Evolutionary conservation across 2,329 filamentous ascomycete species (phyloP).

Genomic region (Cladosporium colombiae): DNA sequence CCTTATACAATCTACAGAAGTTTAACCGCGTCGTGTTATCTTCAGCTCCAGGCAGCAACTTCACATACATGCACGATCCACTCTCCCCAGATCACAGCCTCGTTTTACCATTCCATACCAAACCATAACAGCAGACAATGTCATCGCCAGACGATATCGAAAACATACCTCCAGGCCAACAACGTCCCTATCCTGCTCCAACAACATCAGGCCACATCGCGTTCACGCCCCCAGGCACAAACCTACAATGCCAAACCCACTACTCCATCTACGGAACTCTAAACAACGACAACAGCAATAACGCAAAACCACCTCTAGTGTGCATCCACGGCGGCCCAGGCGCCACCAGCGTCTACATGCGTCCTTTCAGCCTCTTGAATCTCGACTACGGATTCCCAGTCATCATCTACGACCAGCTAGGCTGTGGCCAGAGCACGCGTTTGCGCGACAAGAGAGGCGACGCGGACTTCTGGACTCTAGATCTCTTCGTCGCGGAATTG

Average conservation of each 20-base stretch:
- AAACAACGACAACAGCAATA: constrained; percentile 20
- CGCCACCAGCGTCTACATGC: constrained; percentile 41
- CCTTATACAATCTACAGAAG: background rate
- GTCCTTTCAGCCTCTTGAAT: constrained; percentile 41
- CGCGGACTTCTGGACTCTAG: constrained; percentile 49
- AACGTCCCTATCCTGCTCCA: background rate
- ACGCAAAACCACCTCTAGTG: constrained; percentile 36
- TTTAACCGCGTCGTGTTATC: background rate
- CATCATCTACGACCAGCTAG: constrained; percentile 58
- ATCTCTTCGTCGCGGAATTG: constrained; percentile 42
- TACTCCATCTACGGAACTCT: constrained; percentile 44
- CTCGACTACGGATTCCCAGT: constrained; percentile 45
- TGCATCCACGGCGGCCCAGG: constrained; percentile 51
- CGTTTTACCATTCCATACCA: background rate
- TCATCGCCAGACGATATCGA: background rate
- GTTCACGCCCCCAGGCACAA: constrained; percentile 33
- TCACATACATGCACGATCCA: background rate
- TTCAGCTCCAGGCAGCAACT: background rate
- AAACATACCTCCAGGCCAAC: background rate
- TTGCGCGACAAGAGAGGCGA: constrained; percentile 49
- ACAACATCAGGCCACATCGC: constrained; percentile 1
- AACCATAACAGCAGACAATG: background rate
- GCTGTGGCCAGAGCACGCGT: constrained; percentile 52
- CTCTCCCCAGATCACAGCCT: background rate
- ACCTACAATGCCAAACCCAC: constrained; percentile 42